phyloP scores from a whole-genome alignment of 768 basidiomycete genomes.

The Tricholoma furcatifolium region DNA sequence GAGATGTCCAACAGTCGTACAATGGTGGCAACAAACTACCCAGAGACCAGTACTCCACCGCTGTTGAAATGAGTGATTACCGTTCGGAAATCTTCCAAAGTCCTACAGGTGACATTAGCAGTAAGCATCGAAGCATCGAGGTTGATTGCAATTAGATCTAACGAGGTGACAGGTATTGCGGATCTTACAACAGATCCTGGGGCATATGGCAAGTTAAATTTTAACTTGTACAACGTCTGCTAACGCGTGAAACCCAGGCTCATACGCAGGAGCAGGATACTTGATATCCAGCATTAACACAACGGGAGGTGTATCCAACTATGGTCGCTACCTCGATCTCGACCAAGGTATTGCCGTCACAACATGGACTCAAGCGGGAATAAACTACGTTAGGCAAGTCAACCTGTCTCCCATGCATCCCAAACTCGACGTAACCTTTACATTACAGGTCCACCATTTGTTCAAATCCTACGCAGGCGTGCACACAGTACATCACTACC shows the following conservation, averaged over 20 bases:
- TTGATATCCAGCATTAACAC: constrained; percentile 49
- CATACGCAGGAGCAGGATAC: constrained; percentile 66
- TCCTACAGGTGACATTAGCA: constrained; percentile 55
- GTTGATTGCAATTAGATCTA: not conserved
- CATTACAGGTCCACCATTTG: constrained; percentile 48
- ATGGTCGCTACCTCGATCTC: constrained; percentile 68
- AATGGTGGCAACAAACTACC: constrained; percentile 68
- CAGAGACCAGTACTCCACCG: constrained; percentile 40
- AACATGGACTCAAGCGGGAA: constrained; percentile 54
- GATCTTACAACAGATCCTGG: constrained; percentile 53
- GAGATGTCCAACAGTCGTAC: constrained; percentile 42
- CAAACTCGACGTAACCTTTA: not conserved
- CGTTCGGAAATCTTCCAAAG: constrained; percentile 59
- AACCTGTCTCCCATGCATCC: not conserved
- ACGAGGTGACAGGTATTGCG: constrained; percentile 42
- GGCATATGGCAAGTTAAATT: constrained; percentile 54
- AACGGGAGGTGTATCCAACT: constrained; percentile 41
- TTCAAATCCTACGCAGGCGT: constrained; percentile 61
- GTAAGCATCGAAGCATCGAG: constrained; percentile 30
- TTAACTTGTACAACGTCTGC: not conserved
- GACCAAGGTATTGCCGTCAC: constrained; percentile 59
- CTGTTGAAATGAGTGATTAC: constrained; percentile 48
- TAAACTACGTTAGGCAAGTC: constrained; percentile 47
- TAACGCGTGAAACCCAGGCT: constrained; percentile 43
- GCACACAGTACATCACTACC: constrained; percentile 53